Conservation (phyloP, 495 filamentous ascomycete species). For the Penicillium cataractarum region DNA sequence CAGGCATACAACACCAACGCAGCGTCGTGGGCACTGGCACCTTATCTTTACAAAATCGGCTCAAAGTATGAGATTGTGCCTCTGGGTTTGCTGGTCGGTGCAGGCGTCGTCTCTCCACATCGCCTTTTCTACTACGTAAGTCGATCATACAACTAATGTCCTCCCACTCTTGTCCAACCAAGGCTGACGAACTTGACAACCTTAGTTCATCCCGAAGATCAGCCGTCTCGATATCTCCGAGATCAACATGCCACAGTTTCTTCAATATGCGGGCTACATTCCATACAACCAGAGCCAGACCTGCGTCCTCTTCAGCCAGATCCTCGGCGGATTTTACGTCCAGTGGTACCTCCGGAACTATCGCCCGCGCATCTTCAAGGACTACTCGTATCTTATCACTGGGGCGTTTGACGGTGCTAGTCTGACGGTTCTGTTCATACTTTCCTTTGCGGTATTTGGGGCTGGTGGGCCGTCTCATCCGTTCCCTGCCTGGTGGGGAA, state of each 20-base stretch:
- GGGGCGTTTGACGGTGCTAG: slow-evolving; percentile 60
- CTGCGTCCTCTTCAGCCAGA: slow-evolving; percentile 37
- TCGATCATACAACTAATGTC: not conserved
- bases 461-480: slow-evolving; percentile 36
- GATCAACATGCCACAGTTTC: slow-evolving; percentile 47
- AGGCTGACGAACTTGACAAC: not conserved
- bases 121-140: slow-evolving; percentile 42
- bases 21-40: slow-evolving; percentile 49
- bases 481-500: slow-evolving; percentile 57
- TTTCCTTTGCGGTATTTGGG: slow-evolving; percentile 63
- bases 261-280: slow-evolving; percentile 48
- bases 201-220: slow-evolving; percentile 40
- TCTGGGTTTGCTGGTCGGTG: slow-evolving; percentile 49
- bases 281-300: slow-evolving; percentile 52
- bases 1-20: slow-evolving; percentile 46
- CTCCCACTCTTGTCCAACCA: not conserved
- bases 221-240: slow-evolving; percentile 29
- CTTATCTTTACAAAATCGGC: slow-evolving; percentile 41
- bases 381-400: slow-evolving; percentile 60
- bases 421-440: slow-evolving; percentile 55
- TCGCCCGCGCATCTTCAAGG: slow-evolving; percentile 53
- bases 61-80: slow-evolving; percentile 48
- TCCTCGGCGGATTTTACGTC: slow-evolving; percentile 47
- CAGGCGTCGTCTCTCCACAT: slow-evolving; percentile 42
- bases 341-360: slow-evolving; percentile 59